Percentiles rank a stretch among this genome's conserved stretches.
Evolutionary conservation across 169 alveolate genomes (phyloP).

Genomic region (Eimeria maxima): DNA sequence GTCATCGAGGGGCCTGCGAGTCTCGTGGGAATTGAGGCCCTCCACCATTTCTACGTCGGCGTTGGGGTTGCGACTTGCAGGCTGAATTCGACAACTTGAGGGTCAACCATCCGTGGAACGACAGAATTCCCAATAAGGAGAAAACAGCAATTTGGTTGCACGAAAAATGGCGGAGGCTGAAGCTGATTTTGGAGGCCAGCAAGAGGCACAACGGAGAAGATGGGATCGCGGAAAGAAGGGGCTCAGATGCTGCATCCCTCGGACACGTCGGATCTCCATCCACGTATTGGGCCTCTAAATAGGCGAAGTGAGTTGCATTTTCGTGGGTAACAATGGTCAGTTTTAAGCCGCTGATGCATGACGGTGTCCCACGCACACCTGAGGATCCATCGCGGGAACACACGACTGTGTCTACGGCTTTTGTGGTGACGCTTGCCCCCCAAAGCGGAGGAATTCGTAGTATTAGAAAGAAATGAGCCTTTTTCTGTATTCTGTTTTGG

Average conservation of each 20-base stretch:
- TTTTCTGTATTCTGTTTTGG: background rate
- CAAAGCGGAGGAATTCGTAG: background rate
- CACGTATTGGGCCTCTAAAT: background rate
- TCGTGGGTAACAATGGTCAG: background rate
- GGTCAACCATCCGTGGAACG: background rate
- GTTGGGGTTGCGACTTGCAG: background rate
- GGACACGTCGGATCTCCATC: background rate
- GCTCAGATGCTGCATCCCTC: background rate
- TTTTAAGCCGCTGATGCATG: background rate
- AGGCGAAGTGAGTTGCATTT: background rate
- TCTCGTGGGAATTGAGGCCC: background rate
- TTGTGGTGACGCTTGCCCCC: background rate
- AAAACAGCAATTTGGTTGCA: background rate
- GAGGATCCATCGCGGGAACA: constrained; percentile 1
- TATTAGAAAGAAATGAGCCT: background rate
- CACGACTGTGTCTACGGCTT: constrained; percentile 27
- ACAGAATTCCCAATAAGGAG: no score
- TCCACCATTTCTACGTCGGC: constrained; percentile 16
- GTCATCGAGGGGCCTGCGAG: background rate
- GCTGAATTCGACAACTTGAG: background rate
- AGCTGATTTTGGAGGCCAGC: background rate
- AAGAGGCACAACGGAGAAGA: background rate
- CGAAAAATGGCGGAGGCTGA: background rate
- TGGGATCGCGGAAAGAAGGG: no score
- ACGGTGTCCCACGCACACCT: background rate